Percentiles rank a stretch among this genome's conserved stretches.
These are phyloP conservation scores for Hysterium pulicare DNA, from an alignment of 2,329 filamentous ascomycete species.

Conservation along the genomic window DNA sequence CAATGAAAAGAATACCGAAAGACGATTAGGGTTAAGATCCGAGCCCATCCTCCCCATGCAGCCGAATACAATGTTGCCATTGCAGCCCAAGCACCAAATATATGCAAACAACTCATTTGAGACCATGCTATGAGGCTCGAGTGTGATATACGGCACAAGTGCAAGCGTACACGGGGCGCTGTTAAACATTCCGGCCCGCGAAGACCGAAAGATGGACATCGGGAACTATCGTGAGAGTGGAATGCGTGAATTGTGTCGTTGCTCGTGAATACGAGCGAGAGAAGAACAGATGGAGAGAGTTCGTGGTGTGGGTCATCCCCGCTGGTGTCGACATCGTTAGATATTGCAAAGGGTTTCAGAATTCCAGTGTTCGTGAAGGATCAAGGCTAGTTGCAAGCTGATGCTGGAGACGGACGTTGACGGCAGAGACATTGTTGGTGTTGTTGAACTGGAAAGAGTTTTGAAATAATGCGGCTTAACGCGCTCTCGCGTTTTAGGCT, in stretches of 20 bases:
- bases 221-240: slow-evolving; percentile 78
- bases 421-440: background rate
- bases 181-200: slow-evolving; percentile 49
- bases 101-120: slow-evolving; percentile 48
- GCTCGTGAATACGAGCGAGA: slow-evolving; percentile 26
- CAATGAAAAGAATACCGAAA: slow-evolving; percentile 63
- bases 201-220: slow-evolving; percentile 62
- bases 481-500: slow-evolving; percentile 8
- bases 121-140: slow-evolving; percentile 59
- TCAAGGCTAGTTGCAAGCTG: background rate
- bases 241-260: slow-evolving; percentile 52
- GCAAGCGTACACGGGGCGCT: slow-evolving; percentile 39
- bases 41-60: slow-evolving; percentile 61
- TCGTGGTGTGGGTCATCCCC: slow-evolving; percentile 23
- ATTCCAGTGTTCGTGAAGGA: background rate
- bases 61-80: slow-evolving; percentile 25
- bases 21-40: slow-evolving; percentile 97
- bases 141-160: slow-evolving; percentile 45
- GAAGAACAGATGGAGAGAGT: slow-evolving; percentile 18
- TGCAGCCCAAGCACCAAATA: slow-evolving; percentile 32
- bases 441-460: too few relatives aligned
- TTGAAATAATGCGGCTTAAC: too few relatives aligned
- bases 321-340: slow-evolving; percentile 27
- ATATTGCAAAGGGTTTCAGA: too few relatives aligned
- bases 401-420: slow-evolving; percentile 1